These are phyloP conservation scores for Globisporangium heterothallicum DNA, from an alignment of 352 stramenopile genomes.

Conservation along the genomic window DNA sequence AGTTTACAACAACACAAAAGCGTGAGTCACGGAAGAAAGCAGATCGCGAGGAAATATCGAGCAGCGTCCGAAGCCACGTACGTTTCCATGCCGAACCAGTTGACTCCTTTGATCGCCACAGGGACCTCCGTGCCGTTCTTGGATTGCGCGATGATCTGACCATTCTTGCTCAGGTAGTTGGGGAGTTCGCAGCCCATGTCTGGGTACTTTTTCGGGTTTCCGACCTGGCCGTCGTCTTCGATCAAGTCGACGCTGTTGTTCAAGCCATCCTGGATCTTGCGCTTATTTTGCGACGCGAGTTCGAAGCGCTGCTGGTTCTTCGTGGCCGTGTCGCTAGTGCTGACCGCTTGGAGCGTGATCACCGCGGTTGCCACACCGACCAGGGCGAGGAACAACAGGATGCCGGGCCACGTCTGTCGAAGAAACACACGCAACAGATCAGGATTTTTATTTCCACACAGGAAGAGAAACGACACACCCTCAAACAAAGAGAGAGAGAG, in stretches of 20 bases:
- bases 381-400: conserved; percentile 10
- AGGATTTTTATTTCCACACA: background rate
- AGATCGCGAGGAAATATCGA: background rate
- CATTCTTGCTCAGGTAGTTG: conserved; percentile 27
- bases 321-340: conserved; percentile 1
- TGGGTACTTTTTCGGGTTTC: conserved; percentile 20
- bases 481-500: too few relatives aligned
- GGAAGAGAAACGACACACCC: background rate
- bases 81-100: conserved; percentile 80
- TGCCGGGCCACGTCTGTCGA: conserved; percentile 6
- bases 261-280: conserved; percentile 25
- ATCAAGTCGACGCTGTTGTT: conserved; percentile 14
- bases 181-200: conserved; percentile 20
- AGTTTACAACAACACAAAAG: background rate
- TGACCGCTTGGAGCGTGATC: conserved; percentile 11
- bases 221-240: conserved; percentile 12
- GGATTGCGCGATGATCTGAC: conserved; percentile 15
- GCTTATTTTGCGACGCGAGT: conserved; percentile 14
- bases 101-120: conserved; percentile 56
- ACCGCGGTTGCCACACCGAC: conserved; percentile 7
- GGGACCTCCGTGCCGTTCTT: conserved; percentile 49
- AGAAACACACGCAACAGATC: background rate
- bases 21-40: background rate
- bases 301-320: conserved; percentile 9
- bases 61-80: conserved; percentile 5